Evolutionary conservation across 139 green algal genomes (phyloP), one percentile per base, ranked within the genome.

Genomic region (Choricystis sp.): DNA sequence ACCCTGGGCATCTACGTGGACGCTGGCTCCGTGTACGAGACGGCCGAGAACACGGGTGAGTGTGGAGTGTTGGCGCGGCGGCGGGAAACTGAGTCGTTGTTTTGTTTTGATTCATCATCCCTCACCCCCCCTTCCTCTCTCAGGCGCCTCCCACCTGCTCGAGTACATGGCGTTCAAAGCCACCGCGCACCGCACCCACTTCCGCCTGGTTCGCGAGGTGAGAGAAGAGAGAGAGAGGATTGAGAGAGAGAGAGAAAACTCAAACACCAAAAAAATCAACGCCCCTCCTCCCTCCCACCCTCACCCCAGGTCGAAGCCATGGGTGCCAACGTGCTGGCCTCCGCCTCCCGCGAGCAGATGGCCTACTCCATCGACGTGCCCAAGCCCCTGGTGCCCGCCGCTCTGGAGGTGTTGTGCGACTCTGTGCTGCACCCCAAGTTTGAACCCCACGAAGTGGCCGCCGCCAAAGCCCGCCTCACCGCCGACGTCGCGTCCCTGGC

Each of bases 131-230:
- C 9, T 21, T 52, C 16, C 40, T 52, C 40, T 52, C 40, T 23
- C 79, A 81, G 88, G 88, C n/a, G 70, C 64, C 22, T 90, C 83
- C 9, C 87, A 95, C 48, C 55, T 97, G 63, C 69, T 97, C 59
- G 91, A 97, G 67, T 90, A 88, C 68, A 81, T 96, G 73, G 87
- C 89, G 3, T 97, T 95, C 69, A 96, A 94, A 66, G 71, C 78
- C 69, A 95, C 88, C 1, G 64, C 55, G 28, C 83, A 94, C 73
- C 72, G 88, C 26, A 89, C 77, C 3, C 71, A 84, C 64, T 83
- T 94, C 70, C 75, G 85, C 5, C 60, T 94, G 16, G 69, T 83
- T 20, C 78, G 86, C 0, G 85, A 94, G 73, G n/a, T 57, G 71
- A 60, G 0, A 20, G 5, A n/a, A n/a, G n/a, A n/a, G n/a, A n/a